Percentiles rank a stretch among this genome's conserved stretches.
Conservation (phyloP, 768 basidiomycete genomes). For the Termitomyces sp. region DNA sequence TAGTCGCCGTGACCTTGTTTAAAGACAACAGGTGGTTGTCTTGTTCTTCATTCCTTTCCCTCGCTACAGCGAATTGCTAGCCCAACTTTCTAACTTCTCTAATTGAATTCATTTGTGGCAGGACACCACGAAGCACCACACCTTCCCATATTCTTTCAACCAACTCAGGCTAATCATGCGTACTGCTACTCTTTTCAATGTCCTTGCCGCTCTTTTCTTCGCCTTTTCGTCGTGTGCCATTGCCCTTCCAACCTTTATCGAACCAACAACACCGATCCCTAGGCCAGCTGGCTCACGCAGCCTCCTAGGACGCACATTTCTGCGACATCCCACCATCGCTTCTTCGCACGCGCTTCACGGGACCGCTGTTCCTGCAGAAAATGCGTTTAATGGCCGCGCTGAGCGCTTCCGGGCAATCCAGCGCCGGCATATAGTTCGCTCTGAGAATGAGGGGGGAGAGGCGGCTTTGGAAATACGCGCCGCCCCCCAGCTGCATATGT, state of each 20-base stretch:
- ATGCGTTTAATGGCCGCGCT: background rate
- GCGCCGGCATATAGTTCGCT: background rate
- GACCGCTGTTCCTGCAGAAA: background rate
- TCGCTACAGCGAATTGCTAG: background rate
- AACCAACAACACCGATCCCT: background rate
- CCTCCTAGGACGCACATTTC: constrained; percentile 18
- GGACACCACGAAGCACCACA: constrained; percentile 7
- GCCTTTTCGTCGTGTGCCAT: constrained; percentile 27
- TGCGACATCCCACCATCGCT: constrained; percentile 7
- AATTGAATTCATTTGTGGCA: constrained; percentile 2
- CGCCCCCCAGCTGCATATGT: background rate
- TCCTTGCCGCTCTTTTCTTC: constrained; percentile 27
- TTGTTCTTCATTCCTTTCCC: background rate
- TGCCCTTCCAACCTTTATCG: constrained; percentile 24
- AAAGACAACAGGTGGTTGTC: background rate
- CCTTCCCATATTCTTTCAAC: constrained; percentile 2
- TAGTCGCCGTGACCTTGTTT: background rate
- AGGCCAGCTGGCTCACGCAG: constrained; percentile 11
- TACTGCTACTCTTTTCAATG: constrained; percentile 22
- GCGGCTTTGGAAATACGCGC: background rate
- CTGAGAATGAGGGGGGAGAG: background rate
- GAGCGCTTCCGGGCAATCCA: constrained; percentile 9
- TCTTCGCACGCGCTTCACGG: background rate
- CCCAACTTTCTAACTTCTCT: background rate
- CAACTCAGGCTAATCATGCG: constrained; percentile 28